Conservation (phyloP, 352 stramenopile genomes). For the Pythium grandisporangium region DNA sequence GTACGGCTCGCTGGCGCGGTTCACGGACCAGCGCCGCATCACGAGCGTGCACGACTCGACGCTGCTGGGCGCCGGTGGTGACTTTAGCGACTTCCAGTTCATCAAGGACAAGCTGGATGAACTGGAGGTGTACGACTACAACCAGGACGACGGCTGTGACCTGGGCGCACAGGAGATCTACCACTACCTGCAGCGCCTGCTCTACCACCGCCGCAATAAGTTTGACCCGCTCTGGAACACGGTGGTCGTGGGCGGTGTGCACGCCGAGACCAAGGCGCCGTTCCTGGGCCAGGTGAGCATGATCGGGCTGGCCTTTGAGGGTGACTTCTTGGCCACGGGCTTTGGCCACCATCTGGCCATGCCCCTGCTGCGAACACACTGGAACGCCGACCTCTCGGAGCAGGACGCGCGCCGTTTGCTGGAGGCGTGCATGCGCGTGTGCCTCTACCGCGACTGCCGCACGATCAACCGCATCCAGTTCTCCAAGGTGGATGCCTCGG, state of each 20-base stretch:
- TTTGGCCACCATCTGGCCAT: constrained; percentile 97
- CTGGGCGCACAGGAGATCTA: constrained; percentile 92
- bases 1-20: constrained; percentile 97
- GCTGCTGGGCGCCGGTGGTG: constrained; percentile 92
- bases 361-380: constrained; percentile 95
- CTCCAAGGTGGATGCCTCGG: constrained; percentile 88
- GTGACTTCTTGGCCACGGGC: constrained; percentile 95
- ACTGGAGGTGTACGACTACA: constrained; percentile 93
- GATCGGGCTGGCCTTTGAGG: constrained; percentile 96
- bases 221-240: constrained; percentile 99
- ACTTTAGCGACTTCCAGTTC: constrained; percentile 98
- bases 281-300: constrained; percentile 97
- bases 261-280: constrained; percentile 83
- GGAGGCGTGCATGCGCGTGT: constrained; percentile 96
- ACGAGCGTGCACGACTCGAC: constrained; percentile 86
- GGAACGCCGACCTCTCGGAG: constrained; percentile 90
- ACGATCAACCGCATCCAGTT: constrained; percentile 98
- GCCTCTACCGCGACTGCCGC: constrained; percentile 98
- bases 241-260: constrained; percentile 92
- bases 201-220: constrained; percentile 98
- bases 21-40: constrained; percentile 91
- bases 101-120: constrained; percentile 93
- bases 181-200: constrained; percentile 95
- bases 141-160: constrained; percentile 93
- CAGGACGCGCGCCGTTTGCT: constrained; percentile 91